Evolutionary conservation across 768 basidiomycete species (phyloP), one percentile per base, ranked within the genome.

Genomic region (Saitozyma sp.): DNA sequence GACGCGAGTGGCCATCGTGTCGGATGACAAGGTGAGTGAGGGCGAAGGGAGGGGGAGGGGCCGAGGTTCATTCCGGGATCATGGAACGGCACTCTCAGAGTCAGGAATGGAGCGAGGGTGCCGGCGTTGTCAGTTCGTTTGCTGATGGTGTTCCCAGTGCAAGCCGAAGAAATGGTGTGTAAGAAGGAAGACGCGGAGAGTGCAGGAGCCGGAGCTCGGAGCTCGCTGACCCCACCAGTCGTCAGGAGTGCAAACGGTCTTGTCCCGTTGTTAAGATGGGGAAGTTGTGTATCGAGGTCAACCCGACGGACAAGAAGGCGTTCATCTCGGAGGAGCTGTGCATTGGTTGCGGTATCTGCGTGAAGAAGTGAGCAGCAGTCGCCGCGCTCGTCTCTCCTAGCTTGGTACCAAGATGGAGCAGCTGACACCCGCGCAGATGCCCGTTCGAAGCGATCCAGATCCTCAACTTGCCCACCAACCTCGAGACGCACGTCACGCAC

Each of bases 331-430:
- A 99, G 80, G 93, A 95, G 79, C 84, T 99, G 59, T 99, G 96
- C 79, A 99, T 99, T 64, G 96, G 96, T 73, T 99, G 96, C 81
- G 96, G 96, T 90, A 98, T 99, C 75, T 99, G 96, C 79, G 94
- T 97, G 41, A 97, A 98, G 83, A 99, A 97, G 95, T 96, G 75
- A 78, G 89, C 82, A 48, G 29, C 16, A 53, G 20, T 13, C n/a
- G n/a, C n/a, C n/a, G n/a, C n/a, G n/a, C n/a, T n/a, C n/a, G 20
- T 57, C 50, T 46, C 43, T 45, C 43, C 43, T 9, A 45, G 19
- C 19, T 9, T 9, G 9, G 11, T 10, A 29, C 37, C 9, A 37
- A 10, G 14, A 8, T 16, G 19, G 10, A 29, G 40, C 43, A 45
- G 16, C 60, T 54, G 56, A 48, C 39, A 38, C 19, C 14, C 14